Conservation (phyloP, 2,329 filamentous ascomycete species). For the Hymenoscyphus scutula region DNA sequence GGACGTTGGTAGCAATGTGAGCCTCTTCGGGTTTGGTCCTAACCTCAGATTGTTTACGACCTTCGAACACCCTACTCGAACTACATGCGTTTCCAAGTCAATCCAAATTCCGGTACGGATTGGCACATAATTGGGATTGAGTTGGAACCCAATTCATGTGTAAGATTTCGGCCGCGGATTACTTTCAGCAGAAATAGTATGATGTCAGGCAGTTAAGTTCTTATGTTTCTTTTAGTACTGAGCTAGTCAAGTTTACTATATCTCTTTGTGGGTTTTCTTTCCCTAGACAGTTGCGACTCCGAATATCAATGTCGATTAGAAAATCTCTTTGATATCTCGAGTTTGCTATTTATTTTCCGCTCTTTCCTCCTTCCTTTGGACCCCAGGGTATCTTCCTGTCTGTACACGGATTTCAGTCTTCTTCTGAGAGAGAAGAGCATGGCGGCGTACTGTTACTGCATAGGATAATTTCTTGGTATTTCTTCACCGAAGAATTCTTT, state of each 20-base stretch:
- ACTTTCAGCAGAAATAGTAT: no score
- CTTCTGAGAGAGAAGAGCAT: neutral
- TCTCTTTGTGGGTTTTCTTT: neutral
- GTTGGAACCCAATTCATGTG: no score
- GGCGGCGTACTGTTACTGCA: neutral
- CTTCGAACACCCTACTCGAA: no score
- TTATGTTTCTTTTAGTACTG: neutral
- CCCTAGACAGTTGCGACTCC: no score
- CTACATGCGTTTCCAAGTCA: no score
- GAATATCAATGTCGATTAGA: no score
- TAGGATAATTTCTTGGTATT: neutral
- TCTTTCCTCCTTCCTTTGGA: neutral
- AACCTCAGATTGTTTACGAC: no score
- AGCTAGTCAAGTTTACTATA: neutral
- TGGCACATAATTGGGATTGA: no score
- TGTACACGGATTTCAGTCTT: neutral
- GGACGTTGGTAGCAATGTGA: no score
- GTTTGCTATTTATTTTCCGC: neutral
- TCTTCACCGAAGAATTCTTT: neutral
- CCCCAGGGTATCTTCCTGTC: neutral
- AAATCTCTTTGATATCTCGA: neutral
- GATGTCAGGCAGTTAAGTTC: neutral
- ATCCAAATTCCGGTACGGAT: no score
- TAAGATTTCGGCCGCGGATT: no score
- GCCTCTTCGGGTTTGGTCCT: no score